A percentile compares a stretch with the other conserved stretches of the same genome.
Evolutionary conservation across 129 eudicot species (phyloP).

Genomic region (Helichrysum umbraculigerum): DNA sequence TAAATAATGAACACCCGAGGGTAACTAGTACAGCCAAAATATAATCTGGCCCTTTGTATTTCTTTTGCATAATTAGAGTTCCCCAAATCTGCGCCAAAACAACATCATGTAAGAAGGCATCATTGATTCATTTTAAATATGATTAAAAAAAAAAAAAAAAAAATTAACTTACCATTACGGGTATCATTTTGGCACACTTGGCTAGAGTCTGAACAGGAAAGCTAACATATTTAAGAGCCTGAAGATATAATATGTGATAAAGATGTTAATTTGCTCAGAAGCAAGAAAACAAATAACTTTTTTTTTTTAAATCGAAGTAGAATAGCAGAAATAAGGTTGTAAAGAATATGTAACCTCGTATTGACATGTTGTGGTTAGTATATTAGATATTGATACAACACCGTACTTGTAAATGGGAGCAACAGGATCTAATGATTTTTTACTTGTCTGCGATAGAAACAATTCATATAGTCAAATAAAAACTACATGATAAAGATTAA

Average conservation of each 20-base stretch:
- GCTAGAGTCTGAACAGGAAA: slow-evolving; percentile 99
- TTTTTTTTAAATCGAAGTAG: background rate
- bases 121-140: background rate
- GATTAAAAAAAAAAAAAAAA: no score
- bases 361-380: slow-evolving; percentile 97
- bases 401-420: slow-evolving; percentile 92
- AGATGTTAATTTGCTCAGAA: slow-evolving; percentile 16
- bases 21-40: slow-evolving; percentile 71
- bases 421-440: slow-evolving; percentile 86
- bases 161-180: slow-evolving; percentile 82
- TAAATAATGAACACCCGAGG: slow-evolving; percentile 74
- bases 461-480: background rate
- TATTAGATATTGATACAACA: slow-evolving; percentile 86
- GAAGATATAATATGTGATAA: slow-evolving; percentile 27
- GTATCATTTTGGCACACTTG: slow-evolving; percentile 99
- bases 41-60: slow-evolving; percentile 78
- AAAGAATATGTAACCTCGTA: slow-evolving; percentile 66
- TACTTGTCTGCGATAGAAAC: slow-evolving; percentile 61
- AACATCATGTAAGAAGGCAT: background rate
- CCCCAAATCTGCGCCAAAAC: slow-evolving; percentile 71
- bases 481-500: background rate
- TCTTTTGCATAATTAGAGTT: slow-evolving; percentile 78
- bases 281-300: background rate
- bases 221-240: slow-evolving; percentile 99
- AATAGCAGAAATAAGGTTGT: background rate